Percentiles rank a stretch among this genome's conserved stretches.
phyloP scores from a whole-genome alignment of 306 rosid species.

The Malus sylvestris region DNA sequence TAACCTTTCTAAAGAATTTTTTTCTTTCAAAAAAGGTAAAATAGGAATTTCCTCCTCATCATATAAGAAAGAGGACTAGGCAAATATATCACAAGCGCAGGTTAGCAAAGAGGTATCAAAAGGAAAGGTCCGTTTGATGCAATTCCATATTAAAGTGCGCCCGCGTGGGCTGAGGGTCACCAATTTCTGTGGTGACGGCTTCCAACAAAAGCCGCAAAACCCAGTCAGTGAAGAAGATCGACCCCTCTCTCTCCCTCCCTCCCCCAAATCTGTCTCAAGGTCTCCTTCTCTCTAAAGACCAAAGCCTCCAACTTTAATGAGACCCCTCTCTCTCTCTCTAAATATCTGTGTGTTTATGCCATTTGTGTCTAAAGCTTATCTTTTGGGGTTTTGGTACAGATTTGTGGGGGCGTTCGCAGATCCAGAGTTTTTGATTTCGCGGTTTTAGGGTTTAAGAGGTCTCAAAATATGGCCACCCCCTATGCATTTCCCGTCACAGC shows the following conservation, averaged over 20 bases:
- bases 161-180: not conserved
- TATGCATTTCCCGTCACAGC: constrained; percentile 76
- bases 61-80: not conserved
- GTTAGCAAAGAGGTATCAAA: not conserved
- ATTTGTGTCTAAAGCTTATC: constrained; percentile 18
- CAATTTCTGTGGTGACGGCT: constrained; percentile 11
- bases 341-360: not conserved
- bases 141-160: not conserved
- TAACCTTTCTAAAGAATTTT: not conserved
- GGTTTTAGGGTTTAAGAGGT: constrained; percentile 54
- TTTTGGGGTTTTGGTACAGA: constrained; percentile 20
- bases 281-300: constrained; percentile 2
- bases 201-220: not conserved
- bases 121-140: not conserved
- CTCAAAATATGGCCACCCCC: constrained; percentile 63
- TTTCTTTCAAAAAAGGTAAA: not conserved
- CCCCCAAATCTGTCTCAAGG: constrained; percentile 20
- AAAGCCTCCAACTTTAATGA: constrained; percentile 5
- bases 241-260: not conserved
- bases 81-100: not conserved
- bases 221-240: constrained; percentile 22
- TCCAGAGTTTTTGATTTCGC: constrained; percentile 34
- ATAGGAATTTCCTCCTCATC: not conserved
- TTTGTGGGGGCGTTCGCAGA: constrained; percentile 36
- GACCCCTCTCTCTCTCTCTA: constrained; percentile 14